Base-by-base conservation (phyloP, 441 rosid genomes). In the Pelargonium cotyledonis region DNA sequence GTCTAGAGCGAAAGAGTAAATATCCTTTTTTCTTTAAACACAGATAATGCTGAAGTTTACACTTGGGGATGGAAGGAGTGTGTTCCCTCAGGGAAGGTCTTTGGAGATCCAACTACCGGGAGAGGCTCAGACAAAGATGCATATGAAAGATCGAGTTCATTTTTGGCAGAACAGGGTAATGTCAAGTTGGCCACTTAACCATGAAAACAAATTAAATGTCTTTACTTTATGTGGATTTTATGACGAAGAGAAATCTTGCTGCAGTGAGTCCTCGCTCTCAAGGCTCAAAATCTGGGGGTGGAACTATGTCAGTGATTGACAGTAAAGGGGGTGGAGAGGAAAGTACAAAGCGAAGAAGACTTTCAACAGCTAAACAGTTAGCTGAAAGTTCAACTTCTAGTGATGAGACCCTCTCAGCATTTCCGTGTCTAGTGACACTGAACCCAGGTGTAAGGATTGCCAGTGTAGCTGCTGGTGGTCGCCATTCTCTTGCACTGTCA, bases 51-150 rank as follows among this genome's bases (percentile, higher is more conserved):
- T 26, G 93, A 86, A 68, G 91, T 95, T 66, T 92, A 84, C 71
- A 90, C 99, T n/a, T 95, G 99, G 99, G 99, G 99, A 62, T 95
- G 99, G 99, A 92, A 83, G 73, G 98, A 95, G 79, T 95, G 99
- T 77, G 81, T 95, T 77, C 98, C 99, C 29, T 82, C 99, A 3
- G 99, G 97, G 70, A 89, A 84, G 66, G 79, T 88, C 41, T 81
- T 86, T 4, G 91, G 96, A 61, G 87, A 89, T 53, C 72, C 76
- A 66, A 71, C 84, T 18, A 10, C 47, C n/a, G 74, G 68, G n/a
- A 76, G 76, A 68, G 72, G 75, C 15, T 18, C 53, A 26, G 89
- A 81, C 6, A 91, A 82, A 74, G 90, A 84, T 72, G 79, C 63
- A 14, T 51, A 67, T 70, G 91, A 84, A 79, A 87, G 83, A 76